These are phyloP conservation scores for Trametes sp. DNA, from an alignment of 1,284 basidiomycete genomes.

Conservation along the genomic window DNA sequence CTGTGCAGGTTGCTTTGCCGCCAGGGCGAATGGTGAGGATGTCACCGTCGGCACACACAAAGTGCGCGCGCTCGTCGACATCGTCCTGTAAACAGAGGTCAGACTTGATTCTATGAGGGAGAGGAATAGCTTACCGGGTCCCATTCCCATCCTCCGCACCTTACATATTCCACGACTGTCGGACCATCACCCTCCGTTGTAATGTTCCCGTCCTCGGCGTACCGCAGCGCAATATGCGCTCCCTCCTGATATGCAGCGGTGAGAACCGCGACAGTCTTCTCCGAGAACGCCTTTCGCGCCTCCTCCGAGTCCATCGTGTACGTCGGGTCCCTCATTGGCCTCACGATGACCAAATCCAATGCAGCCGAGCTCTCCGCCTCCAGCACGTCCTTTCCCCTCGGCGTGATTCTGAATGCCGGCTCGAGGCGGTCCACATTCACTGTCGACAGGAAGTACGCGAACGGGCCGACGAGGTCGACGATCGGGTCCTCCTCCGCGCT, in stretches of 20 bases:
- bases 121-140: slow-evolving; percentile 65
- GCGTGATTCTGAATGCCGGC: slow-evolving; percentile 78
- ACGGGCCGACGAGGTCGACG: slow-evolving; percentile 75
- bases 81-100: slow-evolving; percentile 51
- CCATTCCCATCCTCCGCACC: slow-evolving; percentile 89
- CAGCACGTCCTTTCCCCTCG: slow-evolving; percentile 52
- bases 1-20: slow-evolving; percentile 61
- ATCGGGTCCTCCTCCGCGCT: slow-evolving; percentile 42
- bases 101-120: slow-evolving; percentile 3
- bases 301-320: slow-evolving; percentile 50
- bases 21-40: slow-evolving; percentile 65
- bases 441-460: slow-evolving; percentile 85
- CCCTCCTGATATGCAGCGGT: slow-evolving; percentile 78
- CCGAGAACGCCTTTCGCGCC: slow-evolving; percentile 53
- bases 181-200: slow-evolving; percentile 53
- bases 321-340: slow-evolving; percentile 76
- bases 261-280: slow-evolving; percentile 60
- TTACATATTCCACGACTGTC: slow-evolving; percentile 80
- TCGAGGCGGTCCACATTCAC: slow-evolving; percentile 88
- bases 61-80: slow-evolving; percentile 63
- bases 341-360: slow-evolving; percentile 85
- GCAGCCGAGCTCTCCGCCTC: slow-evolving; percentile 48
- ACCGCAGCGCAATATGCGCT: slow-evolving; percentile 69
- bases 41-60: slow-evolving; percentile 79
- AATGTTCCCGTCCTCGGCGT: slow-evolving; percentile 55